These are phyloP conservation scores for Xylariomycetidae sp. DNA, from an alignment of 2,329 filamentous ascomycete genomes.

Conservation along the genomic window DNA sequence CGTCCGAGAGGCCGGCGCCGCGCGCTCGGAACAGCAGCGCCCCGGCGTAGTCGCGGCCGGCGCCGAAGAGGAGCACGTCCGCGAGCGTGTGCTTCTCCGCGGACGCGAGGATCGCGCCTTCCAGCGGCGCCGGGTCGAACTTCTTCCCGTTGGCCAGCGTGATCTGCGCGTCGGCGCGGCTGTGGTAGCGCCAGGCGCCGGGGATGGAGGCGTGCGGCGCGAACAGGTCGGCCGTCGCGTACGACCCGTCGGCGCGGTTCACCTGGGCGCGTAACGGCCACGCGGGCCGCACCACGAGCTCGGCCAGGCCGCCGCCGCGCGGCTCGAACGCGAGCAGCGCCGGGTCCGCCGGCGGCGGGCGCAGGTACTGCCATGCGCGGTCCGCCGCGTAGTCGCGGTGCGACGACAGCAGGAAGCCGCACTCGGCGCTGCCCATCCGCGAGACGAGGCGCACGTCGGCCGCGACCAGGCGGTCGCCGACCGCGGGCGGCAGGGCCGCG, in stretches of 20 bases:
- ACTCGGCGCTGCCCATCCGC: constrained; percentile 60
- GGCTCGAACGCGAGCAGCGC: constrained; percentile 39
- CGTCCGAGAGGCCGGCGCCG: constrained; percentile 21
- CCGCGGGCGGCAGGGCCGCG: constrained; percentile 45
- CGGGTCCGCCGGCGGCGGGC: constrained; percentile 28
- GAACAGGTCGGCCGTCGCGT: constrained; percentile 59
- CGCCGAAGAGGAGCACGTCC: constrained; percentile 57
- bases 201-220: constrained; percentile 43
- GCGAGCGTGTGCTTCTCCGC: constrained; percentile 34
- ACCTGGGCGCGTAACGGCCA: constrained; percentile 57
- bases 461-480: constrained; percentile 48
- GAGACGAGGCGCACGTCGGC: constrained; percentile 51
- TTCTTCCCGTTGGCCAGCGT: constrained; percentile 62
- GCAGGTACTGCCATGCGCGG: constrained; percentile 56
- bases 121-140: constrained; percentile 58
- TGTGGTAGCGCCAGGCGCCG: constrained; percentile 57
- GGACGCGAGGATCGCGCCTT: constrained; percentile 45
- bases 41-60: constrained; percentile 49
- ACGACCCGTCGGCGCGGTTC: constrained; percentile 54
- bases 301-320: constrained; percentile 36
- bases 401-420: constrained; percentile 59
- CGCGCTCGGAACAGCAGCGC: constrained; percentile 46
- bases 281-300: constrained; percentile 46
- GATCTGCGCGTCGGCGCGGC: constrained; percentile 55
- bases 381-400: constrained; percentile 49